Evolutionary conservation across 2,329 filamentous ascomycete genomes (phyloP).

Genomic region (Fusarium secorum): DNA sequence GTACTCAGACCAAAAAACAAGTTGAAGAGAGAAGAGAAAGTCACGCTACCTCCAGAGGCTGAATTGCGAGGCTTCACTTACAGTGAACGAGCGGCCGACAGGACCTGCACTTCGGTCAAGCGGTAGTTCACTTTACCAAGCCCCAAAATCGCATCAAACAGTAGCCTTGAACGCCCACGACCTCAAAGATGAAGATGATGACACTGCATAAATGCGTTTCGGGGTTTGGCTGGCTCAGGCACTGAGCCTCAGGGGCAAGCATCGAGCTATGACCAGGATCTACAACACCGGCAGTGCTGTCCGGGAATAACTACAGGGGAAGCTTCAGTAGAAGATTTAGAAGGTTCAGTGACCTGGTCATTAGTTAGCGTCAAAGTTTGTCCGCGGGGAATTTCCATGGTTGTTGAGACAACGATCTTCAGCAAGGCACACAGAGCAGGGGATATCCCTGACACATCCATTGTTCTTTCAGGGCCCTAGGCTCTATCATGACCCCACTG

Average conservation of each 20-base stretch:
- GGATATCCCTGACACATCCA: not conserved
- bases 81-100: not conserved
- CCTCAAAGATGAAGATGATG: not conserved
- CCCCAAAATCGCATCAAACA: not conserved
- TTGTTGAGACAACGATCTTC: constrained; percentile 30
- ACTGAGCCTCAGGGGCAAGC: too few species aligned
- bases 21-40: too few species aligned
- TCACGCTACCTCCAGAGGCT: not conserved
- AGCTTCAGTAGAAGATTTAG: not conserved
- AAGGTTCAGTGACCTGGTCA: not conserved
- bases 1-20: not conserved
- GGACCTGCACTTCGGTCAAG: not conserved
- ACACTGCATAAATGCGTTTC: not conserved
- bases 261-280: not conserved
- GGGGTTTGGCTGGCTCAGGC: not conserved
- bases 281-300: not conserved
- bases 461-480: not conserved
- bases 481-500: not conserved
- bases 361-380: constrained; percentile 12
- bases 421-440: constrained; percentile 6
- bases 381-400: not conserved
- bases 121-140: not conserved
- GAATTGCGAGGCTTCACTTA: not conserved
- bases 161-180: not conserved
- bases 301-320: constrained; percentile 18